Evolutionary conservation across 495 filamentous ascomycete genomes (phyloP).

Genomic region (Aspergillus bridgeri): DNA sequence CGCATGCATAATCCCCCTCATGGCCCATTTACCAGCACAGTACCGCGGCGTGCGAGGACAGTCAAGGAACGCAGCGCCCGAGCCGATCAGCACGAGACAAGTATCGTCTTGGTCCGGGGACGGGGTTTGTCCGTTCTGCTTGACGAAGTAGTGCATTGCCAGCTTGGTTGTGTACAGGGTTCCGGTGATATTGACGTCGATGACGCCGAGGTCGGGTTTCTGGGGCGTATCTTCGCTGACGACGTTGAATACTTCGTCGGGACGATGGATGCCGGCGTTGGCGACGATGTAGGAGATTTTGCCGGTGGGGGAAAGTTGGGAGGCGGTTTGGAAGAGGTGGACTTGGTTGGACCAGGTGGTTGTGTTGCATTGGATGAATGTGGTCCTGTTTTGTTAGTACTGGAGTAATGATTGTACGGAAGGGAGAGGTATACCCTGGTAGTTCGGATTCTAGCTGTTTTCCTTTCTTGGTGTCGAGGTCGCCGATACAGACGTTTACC

Average conservation of each 20-base stretch:
- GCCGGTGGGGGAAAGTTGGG: conserved; percentile 26
- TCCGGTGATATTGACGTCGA: conserved; percentile 41
- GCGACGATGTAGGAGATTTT: conserved; percentile 43
- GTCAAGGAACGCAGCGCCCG: conserved; percentile 29
- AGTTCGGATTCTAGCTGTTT: conserved; percentile 15
- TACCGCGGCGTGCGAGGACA: conserved; percentile 21
- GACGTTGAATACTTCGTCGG: conserved; percentile 33
- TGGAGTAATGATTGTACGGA: background rate
- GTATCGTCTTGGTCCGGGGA: conserved; percentile 18
- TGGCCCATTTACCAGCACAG: conserved; percentile 27
- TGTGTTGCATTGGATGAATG: conserved; percentile 16
- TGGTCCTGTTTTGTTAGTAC: conserved; percentile 4
- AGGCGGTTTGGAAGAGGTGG: conserved; percentile 33
- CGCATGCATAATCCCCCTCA: conserved; percentile 28
- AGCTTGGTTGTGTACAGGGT: conserved; percentile 43
- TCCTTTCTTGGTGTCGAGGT: conserved; percentile 12
- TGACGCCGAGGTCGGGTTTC: conserved; percentile 34
- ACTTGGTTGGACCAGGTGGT: conserved; percentile 33
- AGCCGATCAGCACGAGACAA: conserved; percentile 26
- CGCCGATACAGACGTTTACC: conserved; percentile 18
- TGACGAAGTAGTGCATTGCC: conserved; percentile 40
- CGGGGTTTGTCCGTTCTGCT: conserved; percentile 15
- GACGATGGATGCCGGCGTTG: conserved; percentile 46
- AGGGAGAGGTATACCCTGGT: conserved; percentile 1
- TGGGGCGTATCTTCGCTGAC: conserved; percentile 23